Evolutionary conservation across 73 alveolate genomes (phyloP), one percentile per base, ranked within the genome.

Genomic region (Paramecium tetraurelia): DNA sequence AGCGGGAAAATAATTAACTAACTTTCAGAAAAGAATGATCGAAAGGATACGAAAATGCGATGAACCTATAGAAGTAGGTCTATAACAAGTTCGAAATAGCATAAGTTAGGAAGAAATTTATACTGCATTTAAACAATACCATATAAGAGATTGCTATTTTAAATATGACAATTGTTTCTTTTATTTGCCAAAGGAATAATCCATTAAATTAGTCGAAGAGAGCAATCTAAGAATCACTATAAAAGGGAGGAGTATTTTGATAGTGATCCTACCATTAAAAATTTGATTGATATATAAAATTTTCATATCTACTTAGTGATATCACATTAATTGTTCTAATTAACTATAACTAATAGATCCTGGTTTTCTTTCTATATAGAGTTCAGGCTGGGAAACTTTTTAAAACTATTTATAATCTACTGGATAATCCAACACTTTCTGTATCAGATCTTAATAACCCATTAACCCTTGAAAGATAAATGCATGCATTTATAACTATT

Each of bases 1-100:
- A 63, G 84, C 84, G 84, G 84, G 84, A 63, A 63, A 63, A 63
- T 63, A 21, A 63, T 63, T 63, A 63, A 63, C 50, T 33, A 63
- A 63, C 48, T 27, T 63, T 33, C 53, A 63, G 46, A 63, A 63
- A 33, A 63, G 84, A 63, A 11, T 63, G 50, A 63, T 63, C 29
- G 84, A 63, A 12, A 63, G 84, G 31, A 63, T 63, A 31, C 24
- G 24, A 27, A 63, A 41, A 63, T 33, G 31, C 24, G 50, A 63
- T 22, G 2, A 20, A 63, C 6, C 3, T 0, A 63, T 63, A 27
- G 84, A 63, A 63, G 84, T 63, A 24, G 84, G 84, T 11, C 4
- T 63, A 27, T n/a, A 63, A 27, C 5, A 63, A 63, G 84, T 63
- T 63, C 84, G 50, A 31, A 27, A 63, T 10, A 11, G 0, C 0